Percentiles rank a stretch among this genome's conserved stretches.
These are phyloP conservation scores for Rhodamnia rubescens DNA, from an alignment of 345 rosid species.

Conservation along the genomic window DNA sequence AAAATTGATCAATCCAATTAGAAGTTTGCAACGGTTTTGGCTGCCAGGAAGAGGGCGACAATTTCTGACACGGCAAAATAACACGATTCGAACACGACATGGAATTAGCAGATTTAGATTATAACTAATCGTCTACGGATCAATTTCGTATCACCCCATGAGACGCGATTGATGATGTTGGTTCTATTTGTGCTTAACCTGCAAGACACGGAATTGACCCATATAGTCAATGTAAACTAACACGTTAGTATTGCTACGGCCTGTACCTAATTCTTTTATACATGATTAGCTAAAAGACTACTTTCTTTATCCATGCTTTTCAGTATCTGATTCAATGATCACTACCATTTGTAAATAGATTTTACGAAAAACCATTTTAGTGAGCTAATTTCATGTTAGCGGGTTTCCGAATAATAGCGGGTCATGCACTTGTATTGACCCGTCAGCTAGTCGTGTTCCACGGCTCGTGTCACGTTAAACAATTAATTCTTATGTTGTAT, in stretches of 20 bases:
- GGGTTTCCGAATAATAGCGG: background rate
- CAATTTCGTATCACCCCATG: background rate
- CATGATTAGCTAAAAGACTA: background rate
- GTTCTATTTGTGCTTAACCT: background rate
- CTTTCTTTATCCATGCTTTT: background rate
- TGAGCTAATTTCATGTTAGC: background rate
- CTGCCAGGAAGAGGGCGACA: background rate
- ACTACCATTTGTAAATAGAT: background rate
- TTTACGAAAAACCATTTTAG: background rate
- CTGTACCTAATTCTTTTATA: background rate
- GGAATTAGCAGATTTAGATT: background rate
- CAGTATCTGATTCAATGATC: background rate
- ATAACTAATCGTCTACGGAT: background rate
- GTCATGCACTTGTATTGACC: background rate
- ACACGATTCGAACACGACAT: background rate
- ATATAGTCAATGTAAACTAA: background rate
- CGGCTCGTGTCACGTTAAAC: accelerated
- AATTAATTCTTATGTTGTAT: background rate
- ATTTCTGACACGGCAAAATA: background rate
- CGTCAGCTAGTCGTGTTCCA: background rate
- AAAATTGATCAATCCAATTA: background rate
- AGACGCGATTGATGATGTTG: background rate
- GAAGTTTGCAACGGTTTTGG: background rate
- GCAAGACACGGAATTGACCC: background rate
- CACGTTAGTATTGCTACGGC: background rate